A percentile compares a stretch with the other conserved stretches of the same genome.
These are phyloP conservation scores for Acanthamoeba quina DNA, from an alignment of 208 protist species.

Conservation along the genomic window DNA sequence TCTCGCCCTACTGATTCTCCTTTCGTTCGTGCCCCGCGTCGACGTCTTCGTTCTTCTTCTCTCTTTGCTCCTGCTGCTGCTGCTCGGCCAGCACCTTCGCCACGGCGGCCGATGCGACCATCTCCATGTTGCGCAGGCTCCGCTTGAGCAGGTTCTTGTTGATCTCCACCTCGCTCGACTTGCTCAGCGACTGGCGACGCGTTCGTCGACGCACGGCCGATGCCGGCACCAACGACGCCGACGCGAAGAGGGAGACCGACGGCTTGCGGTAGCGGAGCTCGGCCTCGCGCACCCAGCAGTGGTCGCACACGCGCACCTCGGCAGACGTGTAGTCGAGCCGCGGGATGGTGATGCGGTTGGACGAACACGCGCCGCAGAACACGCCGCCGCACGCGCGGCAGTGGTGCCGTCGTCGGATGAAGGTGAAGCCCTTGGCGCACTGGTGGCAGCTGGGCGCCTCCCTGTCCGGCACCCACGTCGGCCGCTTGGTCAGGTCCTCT, in stretches of 20 bases:
- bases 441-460: conserved; percentile 76
- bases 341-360: conserved; percentile 53
- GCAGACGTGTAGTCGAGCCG: neutral
- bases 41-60: too few species aligned
- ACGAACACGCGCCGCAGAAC: conserved; percentile 75
- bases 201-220: neutral
- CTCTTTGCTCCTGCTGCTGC: too few species aligned
- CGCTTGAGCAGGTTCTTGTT: conserved; percentile 49
- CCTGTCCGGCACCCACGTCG: neutral
- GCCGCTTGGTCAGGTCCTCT: neutral
- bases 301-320: conserved; percentile 59
- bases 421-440: conserved; percentile 77
- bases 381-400: conserved; percentile 85
- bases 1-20: neutral
- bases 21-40: neutral
- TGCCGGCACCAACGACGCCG: neutral
- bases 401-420: conserved; percentile 81
- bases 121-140: conserved; percentile 9
- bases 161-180: conserved; percentile 38
- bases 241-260: neutral
- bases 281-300: conserved; percentile 60
- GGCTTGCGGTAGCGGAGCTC: conserved; percentile 58
- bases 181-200: conserved; percentile 26
- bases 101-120: neutral
- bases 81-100: neutral